These are phyloP conservation scores for Teratosphaeria zuluensis DNA, from an alignment of 2,329 filamentous ascomycete species.

Conservation along the genomic window DNA sequence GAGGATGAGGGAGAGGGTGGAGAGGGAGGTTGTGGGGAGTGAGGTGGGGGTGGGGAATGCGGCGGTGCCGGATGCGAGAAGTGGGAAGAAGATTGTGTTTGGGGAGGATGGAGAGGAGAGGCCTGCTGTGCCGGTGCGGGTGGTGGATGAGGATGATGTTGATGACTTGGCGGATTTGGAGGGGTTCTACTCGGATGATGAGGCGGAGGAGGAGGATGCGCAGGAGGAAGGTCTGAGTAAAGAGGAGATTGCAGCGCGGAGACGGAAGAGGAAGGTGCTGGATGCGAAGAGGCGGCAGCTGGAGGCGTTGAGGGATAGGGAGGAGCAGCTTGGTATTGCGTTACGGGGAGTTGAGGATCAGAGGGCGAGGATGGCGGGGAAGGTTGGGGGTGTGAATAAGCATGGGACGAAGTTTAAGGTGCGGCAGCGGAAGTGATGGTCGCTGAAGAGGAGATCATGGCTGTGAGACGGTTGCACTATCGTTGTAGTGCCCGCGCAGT, in stretches of 20 bases:
- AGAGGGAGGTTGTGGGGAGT: slow-evolving; percentile 22
- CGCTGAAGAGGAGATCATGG: neutral
- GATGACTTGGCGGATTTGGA: slow-evolving; percentile 2
- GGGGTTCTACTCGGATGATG: slow-evolving; percentile 7
- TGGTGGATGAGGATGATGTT: slow-evolving; percentile 2
- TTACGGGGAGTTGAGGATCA: slow-evolving; percentile 50
- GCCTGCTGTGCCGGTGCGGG: slow-evolving; percentile 1
- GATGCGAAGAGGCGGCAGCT: slow-evolving; percentile 42
- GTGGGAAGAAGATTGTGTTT: slow-evolving; percentile 30
- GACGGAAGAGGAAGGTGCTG: slow-evolving; percentile 40
- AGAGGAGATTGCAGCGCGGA: slow-evolving; percentile 30
- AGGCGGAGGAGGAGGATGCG: slow-evolving; percentile 17
- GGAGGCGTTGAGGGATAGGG: slow-evolving; percentile 43
- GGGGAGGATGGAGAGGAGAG: slow-evolving; percentile 22
- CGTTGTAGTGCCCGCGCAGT: neutral
- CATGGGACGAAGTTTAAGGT: slow-evolving; percentile 56
- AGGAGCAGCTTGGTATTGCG: slow-evolving; percentile 45
- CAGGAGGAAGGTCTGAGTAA: slow-evolving; percentile 16
- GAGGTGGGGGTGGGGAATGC: slow-evolving; percentile 11
- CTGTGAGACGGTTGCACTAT: neutral
- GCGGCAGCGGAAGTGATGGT: slow-evolving; percentile 48
- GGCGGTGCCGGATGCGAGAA: slow-evolving; percentile 11
- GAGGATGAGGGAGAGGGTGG: slow-evolving; percentile 43
- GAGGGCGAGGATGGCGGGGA: slow-evolving; percentile 51
- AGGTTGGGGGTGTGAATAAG: slow-evolving; percentile 53